These are phyloP conservation scores for Tolypocladium endophyticum DNA, from an alignment of 2,329 filamentous ascomycete genomes.

Conservation along the genomic window DNA sequence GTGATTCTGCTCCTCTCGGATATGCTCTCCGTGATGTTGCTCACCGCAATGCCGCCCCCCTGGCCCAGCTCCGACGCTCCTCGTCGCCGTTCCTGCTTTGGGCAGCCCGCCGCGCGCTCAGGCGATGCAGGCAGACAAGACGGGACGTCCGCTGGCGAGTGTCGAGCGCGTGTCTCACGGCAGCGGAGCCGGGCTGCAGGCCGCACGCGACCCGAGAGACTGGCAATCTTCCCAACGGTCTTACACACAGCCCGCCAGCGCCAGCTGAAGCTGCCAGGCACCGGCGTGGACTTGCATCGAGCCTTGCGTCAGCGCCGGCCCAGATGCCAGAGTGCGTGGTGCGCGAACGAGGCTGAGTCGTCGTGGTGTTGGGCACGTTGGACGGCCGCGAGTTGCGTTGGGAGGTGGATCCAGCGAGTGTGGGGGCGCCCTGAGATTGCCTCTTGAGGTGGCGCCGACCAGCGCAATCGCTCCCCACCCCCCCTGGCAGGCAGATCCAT, in stretches of 20 bases:
- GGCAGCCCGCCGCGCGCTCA: not conserved
- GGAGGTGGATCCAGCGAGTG: not conserved
- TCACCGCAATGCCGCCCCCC: too few relatives aligned
- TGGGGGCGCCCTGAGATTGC: not conserved
- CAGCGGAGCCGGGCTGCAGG: not conserved
- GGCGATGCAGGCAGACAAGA: not conserved
- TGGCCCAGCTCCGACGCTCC: not conserved
- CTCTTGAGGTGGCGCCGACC: not conserved
- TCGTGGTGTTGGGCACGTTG: not conserved
- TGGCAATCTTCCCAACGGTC: not conserved
- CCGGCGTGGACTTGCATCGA: not conserved
- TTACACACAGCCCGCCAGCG: not conserved
- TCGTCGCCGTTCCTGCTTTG: not conserved
- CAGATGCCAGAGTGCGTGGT: not conserved
- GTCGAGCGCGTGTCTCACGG: not conserved
- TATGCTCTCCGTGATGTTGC: too few relatives aligned
- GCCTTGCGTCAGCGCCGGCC: not conserved
- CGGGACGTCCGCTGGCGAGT: not conserved
- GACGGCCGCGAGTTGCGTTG: not conserved
- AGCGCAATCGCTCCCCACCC: not conserved
- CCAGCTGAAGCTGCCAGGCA: not conserved
- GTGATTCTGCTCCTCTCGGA: too few relatives aligned
- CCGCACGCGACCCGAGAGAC: not conserved
- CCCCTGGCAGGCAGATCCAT: not conserved
- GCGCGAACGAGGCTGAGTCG: not conserved